Evolutionary conservation across 306 rosid genomes (phyloP), one percentile per base, ranked within the genome.

Genomic region (Carpinus fangiana): DNA sequence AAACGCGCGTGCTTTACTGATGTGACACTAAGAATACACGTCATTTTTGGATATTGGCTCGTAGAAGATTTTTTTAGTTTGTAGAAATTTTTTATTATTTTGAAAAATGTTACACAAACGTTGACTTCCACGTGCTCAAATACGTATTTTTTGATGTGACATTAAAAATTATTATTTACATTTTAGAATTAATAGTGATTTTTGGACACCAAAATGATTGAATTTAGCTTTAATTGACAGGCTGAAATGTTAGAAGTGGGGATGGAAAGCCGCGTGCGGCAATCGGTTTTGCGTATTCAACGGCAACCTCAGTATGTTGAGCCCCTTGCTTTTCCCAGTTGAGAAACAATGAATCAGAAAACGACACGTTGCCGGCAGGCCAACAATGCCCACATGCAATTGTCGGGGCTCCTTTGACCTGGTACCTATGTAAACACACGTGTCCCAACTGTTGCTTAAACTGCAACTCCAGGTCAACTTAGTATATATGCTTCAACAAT

Each of bases 311-410:
- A 23, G 78, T 62, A 46, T 46, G 45, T 45, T 43, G 57, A 34
- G 43, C 10, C 41, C 17, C 52, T 17, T 46, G 7, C 3, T n/a
- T 46, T 3, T n/a, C 20, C 54, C 31, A 10, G 0, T 50, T 60
- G 62, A 17, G 48, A 50, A 59, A 26, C 72, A 2, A 31, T 12
- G 73, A 34, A 73, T 51, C 0, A 7, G 50, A 78, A 78, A 69
- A 52, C 11, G 43, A 51, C 86, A 74, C 74, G 31, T 55, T 34
- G 51, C 82, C 82, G 82, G 78, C 82, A 82, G 23, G 75, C 79
- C 73, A 78, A 51, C 82, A 82, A 31, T 41, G 51, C 34, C 73
- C 73, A 73, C 79, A 78, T 82, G 86, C 76, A 4, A 4, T 13
- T 41, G 50, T 67, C 71, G 71, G 72, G 13, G 7, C 12, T 67